Evolutionary conservation across 2,329 filamentous ascomycete species (phyloP).

Genomic region (Stemphylium vesicarium): DNA sequence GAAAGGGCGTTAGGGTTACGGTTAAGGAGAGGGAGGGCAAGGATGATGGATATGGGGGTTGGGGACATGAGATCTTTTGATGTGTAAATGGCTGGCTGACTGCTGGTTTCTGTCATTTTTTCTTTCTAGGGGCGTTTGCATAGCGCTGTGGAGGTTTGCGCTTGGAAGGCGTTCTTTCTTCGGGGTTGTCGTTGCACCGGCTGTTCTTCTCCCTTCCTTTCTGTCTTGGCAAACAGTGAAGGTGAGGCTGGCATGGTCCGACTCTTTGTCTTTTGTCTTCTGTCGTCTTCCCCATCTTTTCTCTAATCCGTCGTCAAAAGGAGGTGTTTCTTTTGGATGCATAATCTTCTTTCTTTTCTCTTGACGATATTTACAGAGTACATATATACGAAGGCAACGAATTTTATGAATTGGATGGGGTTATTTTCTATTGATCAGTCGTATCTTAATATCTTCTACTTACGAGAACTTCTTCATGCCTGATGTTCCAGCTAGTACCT

Average conservation of each 20-base stretch:
- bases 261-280: neutral
- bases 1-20: conserved; percentile 26
- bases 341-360: no score
- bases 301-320: neutral
- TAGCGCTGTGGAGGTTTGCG: no score
- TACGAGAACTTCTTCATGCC: no score
- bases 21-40: conserved; percentile 5
- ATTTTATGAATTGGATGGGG: neutral
- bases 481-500: no score
- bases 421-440: no score
- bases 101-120: neutral
- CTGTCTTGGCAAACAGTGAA: neutral
- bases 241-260: neutral
- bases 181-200: neutral
- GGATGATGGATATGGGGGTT: conserved; percentile 42
- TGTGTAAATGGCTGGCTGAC: no score
- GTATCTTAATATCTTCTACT: no score
- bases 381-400: neutral
- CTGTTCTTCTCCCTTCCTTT: neutral
- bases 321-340: no score
- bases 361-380: neutral
- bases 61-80: conserved; percentile 48
- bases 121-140: neutral
- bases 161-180: neutral
- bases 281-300: neutral